Evolutionary conservation across 2,329 filamentous ascomycete species (phyloP).

Genomic region (Aspergillus hortae): DNA sequence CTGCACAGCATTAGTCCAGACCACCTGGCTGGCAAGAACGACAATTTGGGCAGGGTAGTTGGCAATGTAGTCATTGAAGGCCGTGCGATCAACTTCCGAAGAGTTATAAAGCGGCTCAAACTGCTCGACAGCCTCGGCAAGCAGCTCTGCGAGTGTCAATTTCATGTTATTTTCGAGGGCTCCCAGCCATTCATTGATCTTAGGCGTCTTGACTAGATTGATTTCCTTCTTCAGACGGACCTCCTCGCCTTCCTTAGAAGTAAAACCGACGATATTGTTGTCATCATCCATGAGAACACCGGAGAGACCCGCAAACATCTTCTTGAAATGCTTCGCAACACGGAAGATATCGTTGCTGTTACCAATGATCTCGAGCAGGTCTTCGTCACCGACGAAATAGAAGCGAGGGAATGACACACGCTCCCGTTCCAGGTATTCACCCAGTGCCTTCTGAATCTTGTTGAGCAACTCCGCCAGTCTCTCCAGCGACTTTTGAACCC

Average conservation of each 20-base stretch:
- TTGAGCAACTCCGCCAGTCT: constrained; percentile 93
- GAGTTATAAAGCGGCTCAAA: constrained; percentile 76
- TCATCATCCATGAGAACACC: constrained; percentile 91
- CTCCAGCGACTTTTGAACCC: constrained; percentile 93
- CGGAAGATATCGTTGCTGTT: constrained; percentile 97
- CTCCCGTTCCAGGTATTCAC: constrained; percentile 97
- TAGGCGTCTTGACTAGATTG: constrained; percentile 85
- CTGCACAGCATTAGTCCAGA: constrained; percentile 88
- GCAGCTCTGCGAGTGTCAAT: constrained; percentile 80
- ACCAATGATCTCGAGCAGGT: constrained; percentile 96
- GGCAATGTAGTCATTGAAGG: constrained; percentile 75
- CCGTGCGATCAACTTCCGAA: constrained; percentile 64
- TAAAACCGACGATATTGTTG: constrained; percentile 82
- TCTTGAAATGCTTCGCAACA: constrained; percentile 98
- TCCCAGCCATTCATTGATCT: constrained; percentile 98
- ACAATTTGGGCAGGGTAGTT: constrained; percentile 91
- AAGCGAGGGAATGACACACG: constrained; percentile 96
- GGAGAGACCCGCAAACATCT: constrained; percentile 98
- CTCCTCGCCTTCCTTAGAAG: constrained; percentile 89
- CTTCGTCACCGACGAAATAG: constrained; percentile 99
- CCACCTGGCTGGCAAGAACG: constrained; percentile 87
- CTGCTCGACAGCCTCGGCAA: constrained; percentile 78
- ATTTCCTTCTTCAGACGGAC: constrained; percentile 87
- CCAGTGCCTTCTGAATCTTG: constrained; percentile 98
- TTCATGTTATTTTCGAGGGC: constrained; percentile 93